Evolutionary conservation across 139 green algal species (phyloP), one percentile per base, ranked within the genome.

Genomic region (Edaphochlamys debaryana): DNA sequence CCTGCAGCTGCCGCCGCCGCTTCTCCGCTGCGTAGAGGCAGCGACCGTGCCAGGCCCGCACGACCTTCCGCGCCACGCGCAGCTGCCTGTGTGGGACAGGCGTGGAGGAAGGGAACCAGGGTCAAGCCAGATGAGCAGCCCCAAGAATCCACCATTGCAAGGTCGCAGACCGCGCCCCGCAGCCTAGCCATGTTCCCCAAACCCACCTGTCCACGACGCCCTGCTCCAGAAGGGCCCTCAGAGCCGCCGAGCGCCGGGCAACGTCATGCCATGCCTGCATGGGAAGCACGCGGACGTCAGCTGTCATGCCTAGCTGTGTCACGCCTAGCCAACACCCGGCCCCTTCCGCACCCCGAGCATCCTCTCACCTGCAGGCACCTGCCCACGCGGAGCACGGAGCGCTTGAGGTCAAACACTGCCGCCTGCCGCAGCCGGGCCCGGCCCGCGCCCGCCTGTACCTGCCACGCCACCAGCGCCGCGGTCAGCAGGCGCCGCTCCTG

Each of bases 321-420:
- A n/a, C n/a, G n/a, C n/a, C n/a, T n/a, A n/a, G n/a, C n/a, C n/a
- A n/a, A n/a, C n/a, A n/a, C n/a, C n/a, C n/a, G n/a, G n/a, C n/a
- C n/a, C n/a, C n/a, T n/a, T n/a, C n/a, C n/a, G n/a, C n/a, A n/a
- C n/a, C n/a, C n/a, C n/a, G n/a, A n/a, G n/a, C n/a, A n/a, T n/a
- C 68, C 34, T 1, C 79, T 19, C 56, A 86, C 85, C 79, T 84
- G 32, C 32, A 89, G n/a, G 50, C 69, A 82, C 20, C 48, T n/a
- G 0, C 73, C 85, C 63, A 89, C 40, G 54, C 54, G 34, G 54
- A 89, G 56, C 32, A 40, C 45, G 34, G 30, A 15, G 17, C 68
- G 54, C 71, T 84, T 83, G n/a, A 72, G 30, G 42, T 50, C 63
- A 36, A 76, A 66, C 50, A 89, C 79, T 0, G 72, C 54, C 27